Conservation (phyloP, 768 basidiomycete species). For the Collybia nuda region DNA sequence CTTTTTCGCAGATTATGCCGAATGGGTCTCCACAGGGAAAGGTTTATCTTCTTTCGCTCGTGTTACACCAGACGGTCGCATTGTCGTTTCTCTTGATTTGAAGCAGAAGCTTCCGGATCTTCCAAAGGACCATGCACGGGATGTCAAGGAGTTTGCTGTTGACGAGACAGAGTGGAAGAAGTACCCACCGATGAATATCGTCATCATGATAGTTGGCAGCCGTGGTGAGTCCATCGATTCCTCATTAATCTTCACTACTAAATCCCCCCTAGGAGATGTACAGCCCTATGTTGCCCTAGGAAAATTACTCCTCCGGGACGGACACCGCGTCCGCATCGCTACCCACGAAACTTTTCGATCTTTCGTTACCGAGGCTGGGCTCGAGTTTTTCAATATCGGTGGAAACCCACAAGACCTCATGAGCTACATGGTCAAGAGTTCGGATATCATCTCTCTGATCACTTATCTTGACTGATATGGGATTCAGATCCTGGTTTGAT, state of each 20-base stretch:
- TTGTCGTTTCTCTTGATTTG: constrained; percentile 46
- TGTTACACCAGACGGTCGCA: constrained; percentile 44
- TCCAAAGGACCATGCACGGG: constrained; percentile 40
- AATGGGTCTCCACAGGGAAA: constrained; percentile 37
- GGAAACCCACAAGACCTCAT: constrained; percentile 65
- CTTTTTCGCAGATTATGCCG: constrained; percentile 30
- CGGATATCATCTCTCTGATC: constrained; percentile 13
- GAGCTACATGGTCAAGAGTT: constrained; percentile 75
- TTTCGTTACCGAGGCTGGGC: constrained; percentile 48
- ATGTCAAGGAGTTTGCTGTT: constrained; percentile 51
- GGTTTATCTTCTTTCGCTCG: constrained; percentile 42
- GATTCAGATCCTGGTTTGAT: constrained; percentile 59
- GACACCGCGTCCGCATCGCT: constrained; percentile 61
- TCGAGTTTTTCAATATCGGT: constrained; percentile 63
- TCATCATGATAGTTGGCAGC: constrained; percentile 69
- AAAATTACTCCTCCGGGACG: constrained; percentile 42
- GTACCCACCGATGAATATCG: constrained; percentile 49
- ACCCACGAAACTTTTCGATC: constrained; percentile 59
- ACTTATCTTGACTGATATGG: constrained; percentile 4
- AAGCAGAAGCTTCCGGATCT: constrained; percentile 50
- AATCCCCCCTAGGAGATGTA: constrained; percentile 48
- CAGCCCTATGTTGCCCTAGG: constrained; percentile 67
- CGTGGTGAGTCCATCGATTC: constrained; percentile 39
- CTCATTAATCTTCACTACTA: neutral
- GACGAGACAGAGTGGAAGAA: constrained; percentile 34